These are phyloP conservation scores for Fusarium mangiferae DNA, from an alignment of 2,329 filamentous ascomycete genomes.

Conservation along the genomic window DNA sequence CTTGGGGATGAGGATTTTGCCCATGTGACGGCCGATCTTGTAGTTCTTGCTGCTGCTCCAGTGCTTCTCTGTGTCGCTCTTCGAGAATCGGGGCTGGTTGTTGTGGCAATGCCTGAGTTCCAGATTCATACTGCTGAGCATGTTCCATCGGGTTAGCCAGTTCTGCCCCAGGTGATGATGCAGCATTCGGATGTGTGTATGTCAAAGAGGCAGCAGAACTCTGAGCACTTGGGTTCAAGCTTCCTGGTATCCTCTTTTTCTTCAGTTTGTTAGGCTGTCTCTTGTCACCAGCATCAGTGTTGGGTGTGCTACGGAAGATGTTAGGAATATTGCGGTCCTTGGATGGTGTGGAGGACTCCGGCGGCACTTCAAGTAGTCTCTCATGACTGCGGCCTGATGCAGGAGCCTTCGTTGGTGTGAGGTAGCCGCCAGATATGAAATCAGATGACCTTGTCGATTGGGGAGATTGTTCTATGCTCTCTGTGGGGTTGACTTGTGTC, in stretches of 20 bases:
- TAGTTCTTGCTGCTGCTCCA: slow-evolving; percentile 28
- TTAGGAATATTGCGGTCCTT: slow-evolving; percentile 75
- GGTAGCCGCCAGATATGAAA: slow-evolving; percentile 37
- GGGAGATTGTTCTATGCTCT: slow-evolving; percentile 37
- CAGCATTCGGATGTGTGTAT: slow-evolving; percentile 53
- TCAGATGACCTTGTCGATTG: slow-evolving; percentile 47
- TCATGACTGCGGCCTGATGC: slow-evolving; percentile 60
- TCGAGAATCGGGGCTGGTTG: slow-evolving; percentile 38
- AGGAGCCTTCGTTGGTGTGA: slow-evolving; percentile 45
- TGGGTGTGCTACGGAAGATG: slow-evolving; percentile 77
- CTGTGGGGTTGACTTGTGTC: slow-evolving; percentile 47
- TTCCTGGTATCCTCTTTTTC: slow-evolving; percentile 83
- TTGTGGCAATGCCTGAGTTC: slow-evolving; percentile 25
- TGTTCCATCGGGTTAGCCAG: slow-evolving; percentile 59
- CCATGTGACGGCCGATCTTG: slow-evolving; percentile 14
- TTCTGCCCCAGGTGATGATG: slow-evolving; percentile 62
- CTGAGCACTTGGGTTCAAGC: slow-evolving; percentile 85
- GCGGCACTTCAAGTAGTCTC: slow-evolving; percentile 56
- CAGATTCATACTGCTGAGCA: slow-evolving; percentile 30
- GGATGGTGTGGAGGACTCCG: slow-evolving; percentile 62
- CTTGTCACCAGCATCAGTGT: slow-evolving; percentile 67
- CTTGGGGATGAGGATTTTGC: slow-evolving; percentile 28
- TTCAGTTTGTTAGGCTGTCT: slow-evolving; percentile 89
- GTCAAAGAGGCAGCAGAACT: slow-evolving; percentile 84
- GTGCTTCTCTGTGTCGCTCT: slow-evolving; percentile 30